Conservation (phyloP, 2,329 filamentous ascomycete species). For the Cordyceps fumosorosea region DNA sequence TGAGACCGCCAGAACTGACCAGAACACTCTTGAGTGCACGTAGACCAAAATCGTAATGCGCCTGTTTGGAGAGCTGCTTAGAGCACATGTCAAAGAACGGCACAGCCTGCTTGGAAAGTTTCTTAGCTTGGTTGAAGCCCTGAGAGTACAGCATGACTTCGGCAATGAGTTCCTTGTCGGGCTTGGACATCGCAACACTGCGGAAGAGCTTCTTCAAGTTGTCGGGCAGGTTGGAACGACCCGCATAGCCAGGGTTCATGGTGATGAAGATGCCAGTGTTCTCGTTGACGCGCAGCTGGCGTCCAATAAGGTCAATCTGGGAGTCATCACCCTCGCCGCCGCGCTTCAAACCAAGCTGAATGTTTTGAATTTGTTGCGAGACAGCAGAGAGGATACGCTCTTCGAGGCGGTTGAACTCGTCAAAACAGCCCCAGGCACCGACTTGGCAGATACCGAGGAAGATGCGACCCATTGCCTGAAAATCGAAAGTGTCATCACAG, state of each 20-base stretch:
- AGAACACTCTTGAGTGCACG: slow-evolving; percentile 97
- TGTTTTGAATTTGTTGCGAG: slow-evolving; percentile 98
- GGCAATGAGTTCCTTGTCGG: slow-evolving; percentile 97
- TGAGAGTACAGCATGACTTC: slow-evolving; percentile 99
- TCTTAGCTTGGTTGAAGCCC: slow-evolving; percentile 94
- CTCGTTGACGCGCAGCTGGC: slow-evolving; percentile 79
- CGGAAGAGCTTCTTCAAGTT: slow-evolving; percentile 99
- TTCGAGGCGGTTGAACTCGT: slow-evolving; percentile 98
- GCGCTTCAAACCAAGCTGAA: slow-evolving; percentile 89
- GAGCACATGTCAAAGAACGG: slow-evolving; percentile 96
- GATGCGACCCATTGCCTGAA: slow-evolving; percentile 98
- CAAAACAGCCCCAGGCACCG: slow-evolving; percentile 98
- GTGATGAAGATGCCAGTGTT: slow-evolving; percentile 99
- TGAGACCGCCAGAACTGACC: slow-evolving; percentile 93
- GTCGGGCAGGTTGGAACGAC: slow-evolving; percentile 94
- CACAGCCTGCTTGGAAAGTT: slow-evolving; percentile 88
- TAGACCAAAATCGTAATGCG: slow-evolving; percentile 97
- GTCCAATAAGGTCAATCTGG: slow-evolving; percentile 90
- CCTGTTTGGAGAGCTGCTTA: slow-evolving; percentile 79
- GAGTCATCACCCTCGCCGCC: slow-evolving; percentile 72
- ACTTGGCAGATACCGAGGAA: slow-evolving; percentile 99
- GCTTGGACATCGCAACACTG: slow-evolving; percentile 99
- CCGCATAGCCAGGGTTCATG: slow-evolving; percentile 99
- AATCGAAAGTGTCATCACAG: slow-evolving; percentile 99
- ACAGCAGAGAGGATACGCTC: slow-evolving; percentile 97